phyloP scores from a whole-genome alignment of 352 stramenopile genomes.

The Pythium utonaiense region DNA sequence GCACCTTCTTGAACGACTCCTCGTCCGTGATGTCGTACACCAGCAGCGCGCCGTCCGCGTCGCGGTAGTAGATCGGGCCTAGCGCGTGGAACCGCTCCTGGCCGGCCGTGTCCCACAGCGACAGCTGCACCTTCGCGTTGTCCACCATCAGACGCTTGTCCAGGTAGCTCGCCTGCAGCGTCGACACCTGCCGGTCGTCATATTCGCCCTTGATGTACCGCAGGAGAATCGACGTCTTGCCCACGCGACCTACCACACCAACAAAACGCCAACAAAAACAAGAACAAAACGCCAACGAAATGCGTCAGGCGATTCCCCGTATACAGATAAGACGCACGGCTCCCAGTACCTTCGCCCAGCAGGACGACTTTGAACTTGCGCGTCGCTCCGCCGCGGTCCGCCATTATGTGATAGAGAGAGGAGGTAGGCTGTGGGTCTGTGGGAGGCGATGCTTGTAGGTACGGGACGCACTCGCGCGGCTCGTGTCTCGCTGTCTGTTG shows the following conservation, averaged over 20 bases:
- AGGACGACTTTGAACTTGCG: constrained; percentile 86
- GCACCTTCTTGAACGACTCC: constrained; percentile 89
- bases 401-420: constrained; percentile 31
- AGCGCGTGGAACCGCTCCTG: constrained; percentile 88
- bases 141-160: constrained; percentile 90
- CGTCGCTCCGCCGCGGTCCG: constrained; percentile 45
- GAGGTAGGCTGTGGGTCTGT: background rate
- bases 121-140: constrained; percentile 72
- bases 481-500: background rate
- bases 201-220: constrained; percentile 93
- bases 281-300: background rate
- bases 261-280: no score
- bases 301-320: no score
- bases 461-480: background rate
- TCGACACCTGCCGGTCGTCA: constrained; percentile 89
- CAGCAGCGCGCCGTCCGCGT: constrained; percentile 83
- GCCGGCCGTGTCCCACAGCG: constrained; percentile 85
- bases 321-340: no score
- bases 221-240: constrained; percentile 94
- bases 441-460: background rate
- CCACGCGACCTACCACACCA: constrained; percentile 79
- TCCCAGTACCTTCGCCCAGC: constrained; percentile 80
- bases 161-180: constrained; percentile 91
- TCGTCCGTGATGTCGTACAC: constrained; percentile 93
- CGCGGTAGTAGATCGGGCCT: constrained; percentile 89